These are phyloP conservation scores for Metschnikowia henanensis DNA, from an alignment of 805 yeast species.

Conservation along the genomic window DNA sequence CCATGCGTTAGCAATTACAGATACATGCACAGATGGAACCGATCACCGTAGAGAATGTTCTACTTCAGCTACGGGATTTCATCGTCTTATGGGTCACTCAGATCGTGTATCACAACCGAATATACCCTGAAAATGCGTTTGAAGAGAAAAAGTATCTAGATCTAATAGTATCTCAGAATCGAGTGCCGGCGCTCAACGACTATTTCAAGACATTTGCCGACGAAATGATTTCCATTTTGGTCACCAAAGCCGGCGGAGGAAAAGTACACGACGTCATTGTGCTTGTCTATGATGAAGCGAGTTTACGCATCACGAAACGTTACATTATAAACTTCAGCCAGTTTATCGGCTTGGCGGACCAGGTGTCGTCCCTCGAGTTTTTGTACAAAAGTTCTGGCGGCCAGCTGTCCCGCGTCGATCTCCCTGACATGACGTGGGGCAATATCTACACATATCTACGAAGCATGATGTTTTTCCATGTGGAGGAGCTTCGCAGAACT, in stretches of 20 bases:
- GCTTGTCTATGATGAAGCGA: conserved; percentile 35
- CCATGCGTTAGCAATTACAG: not conserved
- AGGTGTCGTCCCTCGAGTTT: conserved; percentile 17
- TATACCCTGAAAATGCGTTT: conserved; percentile 57
- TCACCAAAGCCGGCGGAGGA: conserved; percentile 24
- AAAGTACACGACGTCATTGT: conserved; percentile 34
- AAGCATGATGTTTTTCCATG: conserved; percentile 30
- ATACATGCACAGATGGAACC: conserved; percentile 6
- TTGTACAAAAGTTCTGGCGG: conserved; percentile 18
- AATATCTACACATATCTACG: conserved; percentile 33
- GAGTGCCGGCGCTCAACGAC: conserved; percentile 47
- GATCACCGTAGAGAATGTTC: conserved; percentile 28
- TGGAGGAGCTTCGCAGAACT: conserved; percentile 28
- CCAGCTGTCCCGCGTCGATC: conserved; percentile 23
- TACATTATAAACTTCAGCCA: conserved; percentile 39
- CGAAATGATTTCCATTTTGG: conserved; percentile 23
- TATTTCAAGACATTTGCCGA: conserved; percentile 43
- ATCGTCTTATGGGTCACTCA: conserved; percentile 53
- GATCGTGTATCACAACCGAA: conserved; percentile 48
- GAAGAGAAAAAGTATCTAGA: conserved; percentile 42
- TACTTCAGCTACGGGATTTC: conserved; percentile 46
- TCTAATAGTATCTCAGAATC: conserved; percentile 38
- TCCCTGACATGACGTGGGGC: conserved; percentile 33
- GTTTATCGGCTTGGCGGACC: conserved; percentile 24
- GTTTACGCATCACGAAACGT: conserved; percentile 32